Evolutionary conservation across 495 filamentous ascomycete genomes (phyloP), one percentile per base, ranked within the genome.

Genomic region (Penicillium bovifimosum): DNA sequence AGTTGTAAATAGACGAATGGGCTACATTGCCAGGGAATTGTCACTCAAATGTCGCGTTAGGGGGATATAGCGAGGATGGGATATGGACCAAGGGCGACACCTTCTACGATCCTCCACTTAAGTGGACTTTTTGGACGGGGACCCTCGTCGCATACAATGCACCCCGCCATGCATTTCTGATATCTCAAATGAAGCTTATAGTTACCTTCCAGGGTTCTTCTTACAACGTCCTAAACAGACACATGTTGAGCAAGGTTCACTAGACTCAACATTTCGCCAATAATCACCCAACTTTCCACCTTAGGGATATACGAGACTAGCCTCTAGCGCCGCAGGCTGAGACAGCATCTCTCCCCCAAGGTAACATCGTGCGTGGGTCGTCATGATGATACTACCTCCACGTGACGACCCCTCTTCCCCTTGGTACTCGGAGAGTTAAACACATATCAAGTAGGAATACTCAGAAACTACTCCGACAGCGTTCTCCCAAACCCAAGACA

Each of bases 341-440:
- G n/a, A 32, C 47, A 52, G 34, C 46, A 32, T 10, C 41, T 50
- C 47, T 50, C 31, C 33, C 24, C 7, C 42, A 14, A 29, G 41
- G 41, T 43, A 16, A 43, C 33, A 56, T 33, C 18, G 20, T 55
- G 48, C 58, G 36, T 53, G 31, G 35, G 55, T 59, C 50, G 51
- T 60, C 60, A 63, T 55, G 14, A 55, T 58, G 47, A 55, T 53
- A 32, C 27, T 35, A 40, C n/a, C 47, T 39, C 47, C 59, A 66
- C 63, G 70, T 70, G 64, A 66, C 60, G 44, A 36, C 61, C 50
- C 61, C 60, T 50, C 33, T 53, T 34, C 61, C 65, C 57, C 42
- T 56, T 41, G 27, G 8, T 17, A 43, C 26, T 29, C 28, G 27
- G 24, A 27, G 9, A 31, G 1, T 17, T 29, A 9, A 10, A 14